Percentiles rank a stretch among this genome's conserved stretches.
Conservation (phyloP, 75 land plant genomes). For the Isoetes taiwanensis region DNA sequence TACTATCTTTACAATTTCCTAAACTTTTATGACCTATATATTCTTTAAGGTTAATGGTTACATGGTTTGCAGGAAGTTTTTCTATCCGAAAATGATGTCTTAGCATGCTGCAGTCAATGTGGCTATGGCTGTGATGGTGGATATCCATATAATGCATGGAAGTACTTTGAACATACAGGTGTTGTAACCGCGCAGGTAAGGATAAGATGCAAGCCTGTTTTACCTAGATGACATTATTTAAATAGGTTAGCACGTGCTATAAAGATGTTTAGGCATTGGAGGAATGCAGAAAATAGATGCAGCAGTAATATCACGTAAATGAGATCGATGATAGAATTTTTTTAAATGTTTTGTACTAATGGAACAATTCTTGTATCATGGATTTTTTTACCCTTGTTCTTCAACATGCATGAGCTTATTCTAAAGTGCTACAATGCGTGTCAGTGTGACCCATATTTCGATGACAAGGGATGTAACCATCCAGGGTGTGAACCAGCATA, state of each 20-base stretch:
- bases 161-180: slow-evolving; percentile 70
- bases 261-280: no score
- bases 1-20: background rate
- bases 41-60: no score
- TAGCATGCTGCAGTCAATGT: slow-evolving; percentile 92
- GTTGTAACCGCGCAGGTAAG: slow-evolving; percentile 86
- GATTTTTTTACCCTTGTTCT: background rate
- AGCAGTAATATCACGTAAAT: no score
- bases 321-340: no score
- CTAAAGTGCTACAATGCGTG: background rate
- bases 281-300: no score
- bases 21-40: background rate
- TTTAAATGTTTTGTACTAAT: no score
- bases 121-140: slow-evolving; percentile 96
- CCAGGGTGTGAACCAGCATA: slow-evolving; percentile 85
- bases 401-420: background rate
- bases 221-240: background rate
- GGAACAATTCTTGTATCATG: no score
- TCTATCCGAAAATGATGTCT: slow-evolving; percentile 76
- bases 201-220: background rate
- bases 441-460: slow-evolving; percentile 95
- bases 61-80: slow-evolving; percentile 66
- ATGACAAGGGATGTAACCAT: slow-evolving; percentile 60
- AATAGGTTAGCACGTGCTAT: no score
- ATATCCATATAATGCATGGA: slow-evolving; percentile 72